Base-by-base conservation (phyloP, 2,329 filamentous ascomycete species). In the Blastomyces percursus region DNA sequence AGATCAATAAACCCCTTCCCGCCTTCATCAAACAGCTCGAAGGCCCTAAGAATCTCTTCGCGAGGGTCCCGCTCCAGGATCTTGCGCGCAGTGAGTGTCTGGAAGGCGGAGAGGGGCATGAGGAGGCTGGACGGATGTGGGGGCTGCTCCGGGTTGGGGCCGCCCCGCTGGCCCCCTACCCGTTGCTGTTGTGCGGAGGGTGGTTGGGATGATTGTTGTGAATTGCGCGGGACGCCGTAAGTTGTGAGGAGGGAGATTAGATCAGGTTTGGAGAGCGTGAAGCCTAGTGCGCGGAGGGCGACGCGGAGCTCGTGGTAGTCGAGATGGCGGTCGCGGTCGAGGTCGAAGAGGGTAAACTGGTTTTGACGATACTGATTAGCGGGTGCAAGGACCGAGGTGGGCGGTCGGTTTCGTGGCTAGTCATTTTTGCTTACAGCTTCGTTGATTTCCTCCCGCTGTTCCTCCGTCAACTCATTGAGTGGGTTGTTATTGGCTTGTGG, bases 221-320 rank as follows among this genome's bases (percentile, higher is more conserved):
- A 46, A 61, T 64, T 61, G 51, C 66, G 62, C 1, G 88, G 83
- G 2, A 88, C 82, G 66, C 92, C 94, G 75, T 94, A 86, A n/a
- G 85, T 82, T 64, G 90, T 88, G 64, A 99, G 83, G 65, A 95
- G 85, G 55, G 83, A 80, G 70, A 93, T 87, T 64, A 96, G 91
- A 69, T 96, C 91, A 65, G 86, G 81, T 75, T 96, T 96, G 64
- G 90, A 84, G 59, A 96, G 81, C 71, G 95, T 91, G 79, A 97
- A 97, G 67, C 94, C 94, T 1, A 99, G 86, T 3, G 94, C 94
- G 74, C 95, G 94, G 70, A 97, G 87, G 64, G 93, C 91, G 78
- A 97, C 94, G 76, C 94, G 93, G 74, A 97, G 90, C 78, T 99
- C 94, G 79, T 97, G 94, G 80, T 96, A 97, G 79, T 97, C 93